A percentile compares a stretch with the other conserved stretches of the same genome.
Evolutionary conservation across 2,329 filamentous ascomycete genomes (phyloP).

Genomic region (Cryphonectria radicalis): DNA sequence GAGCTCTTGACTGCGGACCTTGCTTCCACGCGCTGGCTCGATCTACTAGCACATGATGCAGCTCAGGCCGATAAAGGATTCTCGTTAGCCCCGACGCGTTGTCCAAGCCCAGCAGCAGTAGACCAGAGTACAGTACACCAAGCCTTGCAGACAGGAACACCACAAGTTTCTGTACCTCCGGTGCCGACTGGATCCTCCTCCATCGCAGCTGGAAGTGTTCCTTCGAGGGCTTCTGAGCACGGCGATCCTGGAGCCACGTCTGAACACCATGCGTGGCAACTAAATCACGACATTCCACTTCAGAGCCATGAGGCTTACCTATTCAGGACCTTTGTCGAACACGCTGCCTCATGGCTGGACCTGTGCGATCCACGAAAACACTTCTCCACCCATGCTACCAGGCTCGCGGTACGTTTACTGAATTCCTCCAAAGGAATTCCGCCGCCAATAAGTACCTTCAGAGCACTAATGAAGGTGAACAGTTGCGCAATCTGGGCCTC

Average conservation of each 20-base stretch:
- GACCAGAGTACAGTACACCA: neutral
- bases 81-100: slow-evolving; percentile 34
- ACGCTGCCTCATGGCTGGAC: slow-evolving; percentile 33
- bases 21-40: slow-evolving; percentile 40
- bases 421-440: neutral
- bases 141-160: neutral
- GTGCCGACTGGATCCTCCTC: neutral
- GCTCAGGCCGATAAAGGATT: slow-evolving; percentile 40
- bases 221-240: neutral
- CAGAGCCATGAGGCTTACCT: slow-evolving; percentile 9
- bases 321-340: slow-evolving; percentile 15
- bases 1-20: slow-evolving; percentile 38
- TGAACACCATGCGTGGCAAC: slow-evolving; percentile 17
- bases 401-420: slow-evolving; percentile 34
- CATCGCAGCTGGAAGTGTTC: neutral
- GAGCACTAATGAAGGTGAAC: neutral
- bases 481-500: slow-evolving; percentile 49
- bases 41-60: slow-evolving; percentile 38
- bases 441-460: neutral
- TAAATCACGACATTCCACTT: slow-evolving; percentile 15
- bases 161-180: neutral
- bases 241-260: neutral
- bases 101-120: slow-evolving; percentile 13
- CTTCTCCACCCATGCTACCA: slow-evolving; percentile 41
- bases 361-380: slow-evolving; percentile 40